Percentiles rank a stretch among this genome's conserved stretches.
phyloP scores from a whole-genome alignment of 2,329 filamentous ascomycete species.

The Saccharata proteae region DNA sequence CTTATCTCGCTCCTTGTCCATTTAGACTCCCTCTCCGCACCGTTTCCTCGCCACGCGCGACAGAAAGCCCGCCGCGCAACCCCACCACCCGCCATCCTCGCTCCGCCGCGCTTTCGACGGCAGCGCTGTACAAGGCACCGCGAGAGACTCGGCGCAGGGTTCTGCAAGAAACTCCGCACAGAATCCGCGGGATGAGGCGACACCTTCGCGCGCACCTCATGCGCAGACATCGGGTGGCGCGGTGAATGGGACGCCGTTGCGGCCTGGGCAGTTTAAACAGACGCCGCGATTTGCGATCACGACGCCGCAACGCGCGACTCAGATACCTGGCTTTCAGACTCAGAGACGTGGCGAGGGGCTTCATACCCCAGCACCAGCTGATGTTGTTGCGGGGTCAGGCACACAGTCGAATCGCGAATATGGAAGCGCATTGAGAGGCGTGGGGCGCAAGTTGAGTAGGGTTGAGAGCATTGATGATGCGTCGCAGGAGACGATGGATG shows the following conservation, averaged over 20 bases:
- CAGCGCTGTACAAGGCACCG: constrained; percentile 17
- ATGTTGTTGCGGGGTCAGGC: too few species aligned
- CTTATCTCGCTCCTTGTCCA: too few species aligned
- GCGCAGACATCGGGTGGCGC: constrained; percentile 8
- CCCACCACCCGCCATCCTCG: constrained; percentile 8
- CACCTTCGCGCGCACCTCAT: too few species aligned
- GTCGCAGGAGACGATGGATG: constrained; percentile 12
- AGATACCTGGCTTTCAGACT: background rate
- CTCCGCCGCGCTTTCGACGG: constrained; percentile 14
- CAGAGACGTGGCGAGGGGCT: too few species aligned
- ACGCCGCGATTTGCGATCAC: constrained; percentile 22
- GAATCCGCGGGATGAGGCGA: too few species aligned
- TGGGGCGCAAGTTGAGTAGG: constrained; percentile 14
- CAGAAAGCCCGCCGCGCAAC: constrained; percentile 14
- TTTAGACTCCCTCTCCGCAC: constrained; percentile 20
- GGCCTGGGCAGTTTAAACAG: constrained; percentile 15
- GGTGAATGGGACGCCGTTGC: constrained; percentile 1
- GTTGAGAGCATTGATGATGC: constrained; percentile 23
- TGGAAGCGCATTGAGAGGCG: constrained; percentile 5
- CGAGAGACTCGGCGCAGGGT: too few species aligned
- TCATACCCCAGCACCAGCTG: too few species aligned
- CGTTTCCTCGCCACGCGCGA: too few species aligned
- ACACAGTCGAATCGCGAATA: constrained; percentile 6
- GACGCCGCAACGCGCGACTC: constrained; percentile 2
- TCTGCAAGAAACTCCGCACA: constrained; percentile 8